These are phyloP conservation scores for Clarireedia sp. DNA, from an alignment of 2,329 filamentous ascomycete genomes.

Conservation along the genomic window DNA sequence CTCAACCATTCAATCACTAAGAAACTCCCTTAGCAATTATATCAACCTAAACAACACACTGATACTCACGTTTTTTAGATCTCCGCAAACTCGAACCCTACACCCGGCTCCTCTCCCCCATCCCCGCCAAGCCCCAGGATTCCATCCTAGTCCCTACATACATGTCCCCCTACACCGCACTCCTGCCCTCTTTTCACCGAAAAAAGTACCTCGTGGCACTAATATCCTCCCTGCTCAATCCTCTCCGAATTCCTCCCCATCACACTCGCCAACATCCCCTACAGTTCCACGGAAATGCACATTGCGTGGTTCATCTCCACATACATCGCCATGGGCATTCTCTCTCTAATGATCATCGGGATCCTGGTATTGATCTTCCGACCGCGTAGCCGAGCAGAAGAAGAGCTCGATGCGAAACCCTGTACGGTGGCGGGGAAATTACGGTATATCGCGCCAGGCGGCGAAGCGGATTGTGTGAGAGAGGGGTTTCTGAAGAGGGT, in stretches of 20 bases:
- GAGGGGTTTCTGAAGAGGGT: constrained; percentile 35
- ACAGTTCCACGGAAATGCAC: background rate
- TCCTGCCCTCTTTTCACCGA: constrained; percentile 32
- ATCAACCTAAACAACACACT: constrained; percentile 12
- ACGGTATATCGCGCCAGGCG: background rate
- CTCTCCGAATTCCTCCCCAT: background rate
- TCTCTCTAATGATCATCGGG: background rate
- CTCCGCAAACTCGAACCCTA: constrained; percentile 27
- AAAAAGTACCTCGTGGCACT: constrained; percentile 23
- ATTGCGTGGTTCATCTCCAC: background rate
- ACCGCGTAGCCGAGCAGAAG: background rate
- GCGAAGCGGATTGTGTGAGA: constrained; percentile 9
- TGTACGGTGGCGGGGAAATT: background rate
- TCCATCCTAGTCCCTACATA: constrained; percentile 36
- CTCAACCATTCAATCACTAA: background rate
- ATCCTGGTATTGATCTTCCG: background rate
- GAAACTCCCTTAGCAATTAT: constrained; percentile 6
- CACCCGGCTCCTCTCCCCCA: constrained; percentile 30
- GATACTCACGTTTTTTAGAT: background rate
- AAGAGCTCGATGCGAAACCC: background rate
- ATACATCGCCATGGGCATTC: background rate
- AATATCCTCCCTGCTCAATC: background rate
- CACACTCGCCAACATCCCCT: background rate
- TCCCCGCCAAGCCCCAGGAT: constrained; percentile 28
- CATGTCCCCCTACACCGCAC: constrained; percentile 39